Percentiles rank a stretch among this genome's conserved stretches.
Conservation (phyloP, 495 filamentous ascomycete genomes). For the Trichoderma virens region DNA sequence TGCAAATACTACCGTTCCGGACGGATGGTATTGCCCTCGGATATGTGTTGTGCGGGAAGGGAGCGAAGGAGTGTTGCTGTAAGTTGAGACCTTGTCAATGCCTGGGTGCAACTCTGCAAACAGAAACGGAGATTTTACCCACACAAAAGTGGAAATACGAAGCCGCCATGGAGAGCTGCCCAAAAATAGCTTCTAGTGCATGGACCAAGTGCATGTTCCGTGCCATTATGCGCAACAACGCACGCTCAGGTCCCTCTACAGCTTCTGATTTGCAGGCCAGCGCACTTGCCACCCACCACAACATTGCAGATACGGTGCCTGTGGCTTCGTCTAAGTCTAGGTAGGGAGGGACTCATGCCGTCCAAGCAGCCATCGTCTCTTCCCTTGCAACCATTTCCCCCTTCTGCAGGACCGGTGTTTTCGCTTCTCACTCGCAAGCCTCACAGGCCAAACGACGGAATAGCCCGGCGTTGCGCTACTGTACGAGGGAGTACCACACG, state of each 20-base stretch:
- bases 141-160: neutral
- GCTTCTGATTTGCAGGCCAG: neutral
- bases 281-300: neutral
- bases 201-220: neutral
- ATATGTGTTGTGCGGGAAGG: neutral
- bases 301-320: neutral
- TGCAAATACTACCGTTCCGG: neutral
- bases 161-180: neutral
- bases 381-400: neutral
- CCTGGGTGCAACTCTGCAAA: neutral
- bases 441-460: neutral
- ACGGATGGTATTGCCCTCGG: neutral
- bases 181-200: conserved; percentile 1
- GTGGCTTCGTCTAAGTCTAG: neutral
- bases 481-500: neutral
- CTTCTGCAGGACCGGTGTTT: neutral
- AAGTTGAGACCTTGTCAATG: neutral
- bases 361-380: neutral
- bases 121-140: neutral
- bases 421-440: neutral
- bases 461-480: no score
- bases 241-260: neutral
- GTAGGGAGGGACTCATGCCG: neutral
- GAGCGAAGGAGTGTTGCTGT: neutral
- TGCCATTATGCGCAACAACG: neutral